Percentiles rank a stretch among this genome's conserved stretches.
Conservation (phyloP, 306 rosid species). For the Cicer chorassanicum region DNA sequence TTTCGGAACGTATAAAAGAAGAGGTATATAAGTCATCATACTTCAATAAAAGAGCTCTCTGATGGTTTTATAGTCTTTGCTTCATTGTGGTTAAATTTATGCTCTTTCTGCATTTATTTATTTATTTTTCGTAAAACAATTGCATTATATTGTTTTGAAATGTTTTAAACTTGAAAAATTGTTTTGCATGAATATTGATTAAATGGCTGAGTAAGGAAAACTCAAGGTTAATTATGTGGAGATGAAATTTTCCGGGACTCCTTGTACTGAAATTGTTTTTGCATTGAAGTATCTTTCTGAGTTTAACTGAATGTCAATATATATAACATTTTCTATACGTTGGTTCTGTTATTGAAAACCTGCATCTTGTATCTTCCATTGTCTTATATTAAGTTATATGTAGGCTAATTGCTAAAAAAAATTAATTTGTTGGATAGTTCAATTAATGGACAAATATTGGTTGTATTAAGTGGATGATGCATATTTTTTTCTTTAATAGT, state of each 20-base stretch:
- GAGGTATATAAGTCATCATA: conserved; percentile 64
- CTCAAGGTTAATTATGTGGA: conserved; percentile 2
- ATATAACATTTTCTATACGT: conserved; percentile 22
- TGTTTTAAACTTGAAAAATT: conserved; percentile 22
- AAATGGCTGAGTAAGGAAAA: background rate
- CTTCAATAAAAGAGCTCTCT: background rate
- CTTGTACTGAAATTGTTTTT: background rate
- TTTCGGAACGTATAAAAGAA: conserved; percentile 82
- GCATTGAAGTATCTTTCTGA: conserved; percentile 27
- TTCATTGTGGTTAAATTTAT: conserved; percentile 16
- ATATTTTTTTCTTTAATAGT: background rate
- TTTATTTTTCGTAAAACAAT: background rate
- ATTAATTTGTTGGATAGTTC: background rate
- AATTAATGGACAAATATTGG: conserved; percentile 3
- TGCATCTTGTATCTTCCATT: conserved; percentile 21
- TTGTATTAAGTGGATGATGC: background rate
- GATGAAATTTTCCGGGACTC: conserved; percentile 18
- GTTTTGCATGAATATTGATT: conserved; percentile 1
- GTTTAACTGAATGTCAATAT: conserved; percentile 13
- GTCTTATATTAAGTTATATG: conserved; percentile 2
- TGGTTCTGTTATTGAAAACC: conserved; percentile 33
- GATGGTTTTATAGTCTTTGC: conserved; percentile 13
- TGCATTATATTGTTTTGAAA: conserved; percentile 29
- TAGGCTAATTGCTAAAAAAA: background rate
- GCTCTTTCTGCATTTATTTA: conserved; percentile 10